Percentiles rank a stretch among this genome's conserved stretches.
phyloP scores from a whole-genome alignment of 2,329 filamentous ascomycete species.

The Penicillium sp. region DNA sequence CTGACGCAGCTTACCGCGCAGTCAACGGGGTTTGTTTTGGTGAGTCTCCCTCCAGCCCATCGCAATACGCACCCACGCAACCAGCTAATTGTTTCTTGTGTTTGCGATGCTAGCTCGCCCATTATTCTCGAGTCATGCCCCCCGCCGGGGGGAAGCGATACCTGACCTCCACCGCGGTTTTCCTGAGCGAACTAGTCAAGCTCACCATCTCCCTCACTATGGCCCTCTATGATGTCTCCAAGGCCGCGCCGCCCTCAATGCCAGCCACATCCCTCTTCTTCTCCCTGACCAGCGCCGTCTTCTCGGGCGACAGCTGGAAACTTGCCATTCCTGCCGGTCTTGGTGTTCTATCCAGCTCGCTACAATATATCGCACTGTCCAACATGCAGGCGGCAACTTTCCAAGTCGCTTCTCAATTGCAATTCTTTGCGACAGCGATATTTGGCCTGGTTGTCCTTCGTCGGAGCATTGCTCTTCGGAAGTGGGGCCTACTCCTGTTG shows the following conservation, averaged over 20 bases:
- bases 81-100: neutral
- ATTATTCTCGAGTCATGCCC: conserved; percentile 96
- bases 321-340: conserved; percentile 84
- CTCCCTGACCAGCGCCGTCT: conserved; percentile 78
- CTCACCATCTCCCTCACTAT: conserved; percentile 83
- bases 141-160: conserved; percentile 81
- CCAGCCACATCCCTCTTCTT: conserved; percentile 79
- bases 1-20: conserved; percentile 46
- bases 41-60: conserved; percentile 30
- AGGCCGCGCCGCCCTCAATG: conserved; percentile 75
- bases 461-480: conserved; percentile 69
- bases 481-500: conserved; percentile 80
- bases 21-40: conserved; percentile 49
- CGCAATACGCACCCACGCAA: neutral
- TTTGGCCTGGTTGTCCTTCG: conserved; percentile 82
- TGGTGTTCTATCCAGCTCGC: conserved; percentile 90
- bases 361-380: conserved; percentile 89
- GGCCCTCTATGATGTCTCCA: conserved; percentile 83
- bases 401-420: conserved; percentile 90
- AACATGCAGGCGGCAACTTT: conserved; percentile 93
- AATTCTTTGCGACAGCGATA: conserved; percentile 87
- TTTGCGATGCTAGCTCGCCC: conserved; percentile 69
- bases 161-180: conserved; percentile 90
- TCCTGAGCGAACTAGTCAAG: conserved; percentile 92
- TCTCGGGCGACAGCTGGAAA: conserved; percentile 93